Evolutionary conservation across 208 protist species (phyloP).

Genomic region (Balamuthia mandrillaris): DNA sequence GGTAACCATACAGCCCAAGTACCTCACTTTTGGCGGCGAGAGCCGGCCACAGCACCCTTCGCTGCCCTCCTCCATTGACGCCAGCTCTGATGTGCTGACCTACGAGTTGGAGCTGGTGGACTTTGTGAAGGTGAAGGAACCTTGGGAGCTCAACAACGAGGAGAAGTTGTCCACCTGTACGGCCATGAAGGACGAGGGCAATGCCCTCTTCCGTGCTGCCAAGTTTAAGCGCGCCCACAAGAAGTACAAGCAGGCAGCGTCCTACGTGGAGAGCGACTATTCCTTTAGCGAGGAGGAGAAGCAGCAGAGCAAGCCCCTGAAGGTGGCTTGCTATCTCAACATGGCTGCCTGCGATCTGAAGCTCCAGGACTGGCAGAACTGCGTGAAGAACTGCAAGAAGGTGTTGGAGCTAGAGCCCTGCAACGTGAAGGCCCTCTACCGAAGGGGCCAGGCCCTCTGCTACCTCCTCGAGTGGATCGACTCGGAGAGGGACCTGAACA

Average conservation of each 20-base stretch:
- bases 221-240: constrained; percentile 22
- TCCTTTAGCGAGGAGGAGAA: constrained; percentile 38
- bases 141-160: constrained; percentile 35
- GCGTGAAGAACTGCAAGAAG: constrained; percentile 37
- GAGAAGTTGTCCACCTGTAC: constrained; percentile 12
- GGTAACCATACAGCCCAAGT: neutral
- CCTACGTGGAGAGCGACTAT: constrained; percentile 22
- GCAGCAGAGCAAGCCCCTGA: constrained; percentile 21
- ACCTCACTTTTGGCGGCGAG: no score
- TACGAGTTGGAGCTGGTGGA: constrained; percentile 29
- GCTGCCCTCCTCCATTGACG: neutral
- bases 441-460: constrained; percentile 21
- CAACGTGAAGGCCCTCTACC: constrained; percentile 44
- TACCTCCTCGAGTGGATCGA: constrained; percentile 3
- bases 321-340: constrained; percentile 29
- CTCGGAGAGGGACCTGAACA: neutral
- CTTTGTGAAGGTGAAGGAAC: constrained; percentile 9
- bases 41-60: neutral
- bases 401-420: constrained; percentile 21
- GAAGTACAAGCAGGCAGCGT: constrained; percentile 34
- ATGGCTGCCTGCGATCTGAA: constrained; percentile 42
- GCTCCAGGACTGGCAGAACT: neutral
- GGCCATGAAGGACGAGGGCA: constrained; percentile 36
- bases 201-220: constrained; percentile 15
- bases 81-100: neutral